Conservation (phyloP, 1,284 basidiomycete species). For the Puccinia hordei region DNA sequence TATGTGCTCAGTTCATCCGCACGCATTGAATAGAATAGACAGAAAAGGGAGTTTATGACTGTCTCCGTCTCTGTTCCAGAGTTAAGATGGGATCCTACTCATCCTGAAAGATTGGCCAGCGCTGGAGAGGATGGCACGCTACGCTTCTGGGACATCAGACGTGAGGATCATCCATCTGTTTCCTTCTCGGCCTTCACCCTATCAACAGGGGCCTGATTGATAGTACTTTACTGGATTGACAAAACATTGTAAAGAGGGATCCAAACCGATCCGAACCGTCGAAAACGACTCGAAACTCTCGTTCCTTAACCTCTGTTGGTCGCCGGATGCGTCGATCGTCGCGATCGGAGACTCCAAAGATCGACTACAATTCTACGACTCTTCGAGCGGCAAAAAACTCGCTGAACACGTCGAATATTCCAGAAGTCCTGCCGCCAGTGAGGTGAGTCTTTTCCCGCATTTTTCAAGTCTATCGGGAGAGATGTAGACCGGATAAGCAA, state of each 20-base stretch:
- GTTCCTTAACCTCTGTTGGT: slow-evolving; percentile 41
- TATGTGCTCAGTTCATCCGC: slow-evolving; percentile 39
- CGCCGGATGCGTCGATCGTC: slow-evolving; percentile 28
- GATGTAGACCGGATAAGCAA: neutral
- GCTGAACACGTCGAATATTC: slow-evolving; percentile 33
- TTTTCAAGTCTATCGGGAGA: neutral
- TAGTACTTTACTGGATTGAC: no score
- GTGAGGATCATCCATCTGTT: slow-evolving; percentile 7
- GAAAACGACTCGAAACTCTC: slow-evolving; percentile 35
- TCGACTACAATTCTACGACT: slow-evolving; percentile 36
- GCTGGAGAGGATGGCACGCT: slow-evolving; percentile 56
- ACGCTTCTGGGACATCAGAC: slow-evolving; percentile 56
- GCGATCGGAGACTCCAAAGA: slow-evolving; percentile 39
- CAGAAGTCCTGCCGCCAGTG: slow-evolving; percentile 26
- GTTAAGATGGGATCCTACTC: slow-evolving; percentile 54
- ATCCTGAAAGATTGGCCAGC: slow-evolving; percentile 56
- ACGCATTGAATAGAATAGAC: no score
- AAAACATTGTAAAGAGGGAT: slow-evolving; percentile 35
- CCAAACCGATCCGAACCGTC: slow-evolving; percentile 41
- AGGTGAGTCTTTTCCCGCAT: neutral
- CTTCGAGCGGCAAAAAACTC: slow-evolving; percentile 18
- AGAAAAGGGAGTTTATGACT: neutral
- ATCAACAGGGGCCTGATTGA: no score
- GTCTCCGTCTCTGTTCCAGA: slow-evolving; percentile 9
- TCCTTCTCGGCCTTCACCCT: slow-evolving; percentile 46